Conservation (phyloP, 2,329 filamentous ascomycete genomes). For the Colletotrichum abscissum region DNA sequence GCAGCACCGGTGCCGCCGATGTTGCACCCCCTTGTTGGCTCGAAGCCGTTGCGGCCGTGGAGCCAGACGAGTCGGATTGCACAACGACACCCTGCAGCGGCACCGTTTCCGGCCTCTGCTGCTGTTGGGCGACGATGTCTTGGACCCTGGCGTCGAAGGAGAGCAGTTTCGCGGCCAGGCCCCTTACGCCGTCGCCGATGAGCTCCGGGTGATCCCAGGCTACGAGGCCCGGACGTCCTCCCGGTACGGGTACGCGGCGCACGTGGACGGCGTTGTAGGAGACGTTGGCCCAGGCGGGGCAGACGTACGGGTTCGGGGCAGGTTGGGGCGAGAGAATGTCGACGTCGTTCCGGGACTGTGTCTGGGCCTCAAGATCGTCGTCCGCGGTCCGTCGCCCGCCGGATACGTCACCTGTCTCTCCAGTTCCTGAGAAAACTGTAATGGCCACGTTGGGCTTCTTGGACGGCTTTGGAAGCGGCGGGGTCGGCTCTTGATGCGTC, state of each 20-base stretch:
- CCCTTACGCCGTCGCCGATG: conserved; percentile 54
- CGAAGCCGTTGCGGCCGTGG: neutral
- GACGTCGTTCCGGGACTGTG: conserved; percentile 31
- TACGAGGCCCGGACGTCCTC: conserved; percentile 55
- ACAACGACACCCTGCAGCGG: conserved; percentile 48
- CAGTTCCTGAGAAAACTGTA: conserved; percentile 59
- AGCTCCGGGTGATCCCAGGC: conserved; percentile 61
- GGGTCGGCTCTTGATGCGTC: conserved; percentile 46
- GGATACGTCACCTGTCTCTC: neutral
- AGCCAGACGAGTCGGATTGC: neutral
- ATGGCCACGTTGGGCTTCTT: conserved; percentile 55
- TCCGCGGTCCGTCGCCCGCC: too few relatives aligned
- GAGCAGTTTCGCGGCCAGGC: conserved; percentile 53
- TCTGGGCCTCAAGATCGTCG: conserved; percentile 15
- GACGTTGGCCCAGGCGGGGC: conserved; percentile 60
- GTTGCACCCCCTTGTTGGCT: neutral
- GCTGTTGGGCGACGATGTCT: conserved; percentile 13
- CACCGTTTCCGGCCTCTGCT: conserved; percentile 40
- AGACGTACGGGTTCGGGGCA: conserved; percentile 49
- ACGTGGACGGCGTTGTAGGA: conserved; percentile 56
- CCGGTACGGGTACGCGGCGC: conserved; percentile 44
- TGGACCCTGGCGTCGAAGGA: conserved; percentile 51
- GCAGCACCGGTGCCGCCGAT: neutral
- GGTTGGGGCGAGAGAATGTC: conserved; percentile 38
- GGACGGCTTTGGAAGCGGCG: conserved; percentile 37